A percentile compares a stretch with the other conserved stretches of the same genome.
Evolutionary conservation across 2,329 filamentous ascomycete genomes (phyloP).

Genomic region (Fusarium brevicatenulatum): DNA sequence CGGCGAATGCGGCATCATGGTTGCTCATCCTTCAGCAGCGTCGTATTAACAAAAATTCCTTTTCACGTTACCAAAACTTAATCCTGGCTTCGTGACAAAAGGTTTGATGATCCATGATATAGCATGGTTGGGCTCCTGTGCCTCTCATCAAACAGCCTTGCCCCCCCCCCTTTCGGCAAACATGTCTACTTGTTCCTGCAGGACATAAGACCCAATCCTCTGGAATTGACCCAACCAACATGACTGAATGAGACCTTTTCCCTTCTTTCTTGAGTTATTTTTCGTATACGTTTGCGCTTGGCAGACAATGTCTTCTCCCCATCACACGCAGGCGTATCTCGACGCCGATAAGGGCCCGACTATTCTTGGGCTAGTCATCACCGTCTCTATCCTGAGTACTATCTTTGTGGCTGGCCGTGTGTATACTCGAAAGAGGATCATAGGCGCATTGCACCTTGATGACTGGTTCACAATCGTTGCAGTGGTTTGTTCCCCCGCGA

Average conservation of each 20-base stretch:
- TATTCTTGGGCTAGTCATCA: conserved; percentile 17
- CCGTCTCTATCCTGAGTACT: conserved; percentile 19
- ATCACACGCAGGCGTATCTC: conserved; percentile 15
- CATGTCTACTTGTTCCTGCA: not conserved
- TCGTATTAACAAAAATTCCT: not conserved
- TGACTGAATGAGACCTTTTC: not conserved
- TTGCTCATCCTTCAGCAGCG: not conserved
- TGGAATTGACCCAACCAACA: not conserved
- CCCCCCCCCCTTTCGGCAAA: not conserved
- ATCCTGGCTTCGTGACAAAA: not conserved
- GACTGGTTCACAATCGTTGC: conserved; percentile 28
- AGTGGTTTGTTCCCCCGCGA: not conserved
- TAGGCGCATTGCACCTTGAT: conserved; percentile 21
- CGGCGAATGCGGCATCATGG: not conserved
- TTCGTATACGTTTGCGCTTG: not conserved
- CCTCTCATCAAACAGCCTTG: not conserved
- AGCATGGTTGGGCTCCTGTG: not conserved
- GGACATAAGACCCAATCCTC: not conserved
- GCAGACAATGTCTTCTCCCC: conserved; percentile 8
- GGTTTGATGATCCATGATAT: not conserved
- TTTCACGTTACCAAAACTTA: not conserved
- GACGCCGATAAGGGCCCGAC: conserved; percentile 27
- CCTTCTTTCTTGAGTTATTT: not conserved
- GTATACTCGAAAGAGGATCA: conserved; percentile 26
- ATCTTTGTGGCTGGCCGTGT: conserved; percentile 21